A percentile compares a stretch with the other conserved stretches of the same genome.
These are phyloP conservation scores for Ganoderma boninense DNA, from an alignment of 1,284 basidiomycete genomes.

Conservation along the genomic window DNA sequence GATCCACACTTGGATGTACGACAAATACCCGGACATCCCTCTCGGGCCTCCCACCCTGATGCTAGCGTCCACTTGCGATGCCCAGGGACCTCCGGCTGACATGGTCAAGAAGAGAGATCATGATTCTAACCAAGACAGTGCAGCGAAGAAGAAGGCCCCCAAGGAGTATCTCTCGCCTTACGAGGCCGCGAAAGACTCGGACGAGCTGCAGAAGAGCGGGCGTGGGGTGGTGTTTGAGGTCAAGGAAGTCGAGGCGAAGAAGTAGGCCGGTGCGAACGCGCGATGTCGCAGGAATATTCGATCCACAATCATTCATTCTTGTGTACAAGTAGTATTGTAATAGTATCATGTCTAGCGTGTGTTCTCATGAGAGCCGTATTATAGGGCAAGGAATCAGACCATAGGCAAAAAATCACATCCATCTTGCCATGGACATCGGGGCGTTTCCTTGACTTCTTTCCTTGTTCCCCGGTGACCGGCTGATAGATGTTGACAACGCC, in stretches of 20 bases:
- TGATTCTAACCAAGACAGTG: constrained; percentile 46
- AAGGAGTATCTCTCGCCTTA: constrained; percentile 50
- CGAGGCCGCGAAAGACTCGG: constrained; percentile 46
- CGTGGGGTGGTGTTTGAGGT: constrained; percentile 40
- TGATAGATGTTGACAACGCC: background rate
- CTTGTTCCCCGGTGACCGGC: background rate
- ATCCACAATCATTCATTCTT: background rate
- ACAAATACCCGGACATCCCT: constrained; percentile 54
- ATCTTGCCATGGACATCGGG: background rate
- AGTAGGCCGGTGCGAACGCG: background rate
- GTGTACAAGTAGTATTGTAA: background rate
- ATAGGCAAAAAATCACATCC: background rate
- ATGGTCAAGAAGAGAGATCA: constrained; percentile 46
- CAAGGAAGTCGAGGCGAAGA: constrained; percentile 26
- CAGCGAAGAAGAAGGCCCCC: constrained; percentile 45
- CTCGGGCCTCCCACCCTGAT: constrained; percentile 57
- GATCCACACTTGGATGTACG: constrained; percentile 57
- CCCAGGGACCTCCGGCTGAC: constrained; percentile 45
- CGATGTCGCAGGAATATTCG: background rate
- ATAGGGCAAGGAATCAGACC: background rate
- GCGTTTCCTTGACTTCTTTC: background rate
- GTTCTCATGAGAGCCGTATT: background rate
- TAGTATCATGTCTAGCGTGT: background rate
- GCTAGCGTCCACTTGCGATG: constrained; percentile 53
- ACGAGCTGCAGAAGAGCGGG: constrained; percentile 48